A percentile compares a stretch with the other conserved stretches of the same genome.
Evolutionary conservation across 352 stramenopile genomes (phyloP).

Genomic region (Aphanomyces invadans): DNA sequence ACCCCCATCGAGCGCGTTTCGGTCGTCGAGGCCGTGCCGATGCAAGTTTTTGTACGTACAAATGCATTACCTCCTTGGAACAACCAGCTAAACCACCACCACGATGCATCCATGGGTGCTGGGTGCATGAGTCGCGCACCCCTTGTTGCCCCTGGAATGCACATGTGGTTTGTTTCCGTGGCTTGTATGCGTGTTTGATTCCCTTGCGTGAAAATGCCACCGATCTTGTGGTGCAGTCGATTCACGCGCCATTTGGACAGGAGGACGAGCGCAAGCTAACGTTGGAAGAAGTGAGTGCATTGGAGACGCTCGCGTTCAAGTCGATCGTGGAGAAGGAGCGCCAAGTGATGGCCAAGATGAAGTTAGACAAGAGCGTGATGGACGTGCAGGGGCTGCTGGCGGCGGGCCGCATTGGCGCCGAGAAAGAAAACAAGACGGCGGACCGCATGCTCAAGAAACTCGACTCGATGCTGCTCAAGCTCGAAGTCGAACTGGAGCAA

Average conservation of each 20-base stretch:
- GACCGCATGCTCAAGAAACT: constrained; percentile 88
- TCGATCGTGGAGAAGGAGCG: constrained; percentile 82
- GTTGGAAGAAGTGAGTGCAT: constrained; percentile 66
- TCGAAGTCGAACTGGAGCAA: constrained; percentile 91
- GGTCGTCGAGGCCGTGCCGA: constrained; percentile 2
- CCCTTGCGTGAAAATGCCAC: no score
- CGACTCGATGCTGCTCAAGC: constrained; percentile 89
- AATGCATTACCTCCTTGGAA: no score
- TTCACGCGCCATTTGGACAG: neutral
- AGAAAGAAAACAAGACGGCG: constrained; percentile 84
- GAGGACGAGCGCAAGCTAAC: constrained; percentile 35
- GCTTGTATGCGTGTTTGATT: no score
- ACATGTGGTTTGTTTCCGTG: no score
- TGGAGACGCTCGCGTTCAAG: constrained; percentile 82
- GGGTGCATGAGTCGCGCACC: no score
- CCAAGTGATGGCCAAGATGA: constrained; percentile 73
- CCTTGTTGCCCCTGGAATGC: no score
- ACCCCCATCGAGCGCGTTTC: constrained; percentile 10
- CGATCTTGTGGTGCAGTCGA: no score
- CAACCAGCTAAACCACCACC: no score
- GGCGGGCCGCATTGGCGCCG: constrained; percentile 68
- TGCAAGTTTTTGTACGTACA: constrained; percentile 3
- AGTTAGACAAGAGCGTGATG: constrained; percentile 85
- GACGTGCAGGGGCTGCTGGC: constrained; percentile 72
- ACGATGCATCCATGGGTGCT: no score